phyloP scores from a whole-genome alignment of 2,329 filamentous ascomycete genomes.

The Penicillium fuscoglaucum region DNA sequence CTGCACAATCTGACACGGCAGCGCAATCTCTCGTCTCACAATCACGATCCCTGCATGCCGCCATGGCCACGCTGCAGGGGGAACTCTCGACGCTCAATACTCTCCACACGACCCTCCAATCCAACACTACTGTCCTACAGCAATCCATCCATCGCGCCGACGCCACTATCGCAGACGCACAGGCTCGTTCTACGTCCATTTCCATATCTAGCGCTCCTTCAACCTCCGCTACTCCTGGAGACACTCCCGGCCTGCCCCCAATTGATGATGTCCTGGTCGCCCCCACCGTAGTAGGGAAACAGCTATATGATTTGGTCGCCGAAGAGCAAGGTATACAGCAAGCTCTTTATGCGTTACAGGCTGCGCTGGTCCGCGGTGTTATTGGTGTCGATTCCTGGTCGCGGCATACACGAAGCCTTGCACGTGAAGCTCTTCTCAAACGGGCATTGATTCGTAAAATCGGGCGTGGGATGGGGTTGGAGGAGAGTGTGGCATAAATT shows the following conservation, averaged over 20 bases:
- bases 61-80: constrained; percentile 67
- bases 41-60: constrained; percentile 70
- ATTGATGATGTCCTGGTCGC: constrained; percentile 93
- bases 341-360: constrained; percentile 68
- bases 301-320: constrained; percentile 84
- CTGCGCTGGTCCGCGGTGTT: constrained; percentile 47
- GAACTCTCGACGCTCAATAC: constrained; percentile 72
- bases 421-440: constrained; percentile 51
- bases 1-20: constrained; percentile 71
- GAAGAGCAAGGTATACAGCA: constrained; percentile 87
- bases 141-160: constrained; percentile 78
- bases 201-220: constrained; percentile 19
- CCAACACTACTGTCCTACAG: constrained; percentile 76
- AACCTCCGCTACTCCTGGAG: constrained; percentile 34
- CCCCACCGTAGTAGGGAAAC: constrained; percentile 87
- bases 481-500: constrained; percentile 22
- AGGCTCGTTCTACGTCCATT: constrained; percentile 50
- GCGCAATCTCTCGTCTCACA: constrained; percentile 77
- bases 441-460: constrained; percentile 49
- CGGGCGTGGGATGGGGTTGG: constrained; percentile 48
- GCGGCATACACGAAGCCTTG: constrained; percentile 48
- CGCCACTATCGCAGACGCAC: constrained; percentile 70
- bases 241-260: constrained; percentile 57
- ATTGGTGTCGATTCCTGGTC: constrained; percentile 50
- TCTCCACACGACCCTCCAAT: constrained; percentile 68